Conservation (phyloP, 1,139 yeast genomes). For the Candida sp. region DNA sequence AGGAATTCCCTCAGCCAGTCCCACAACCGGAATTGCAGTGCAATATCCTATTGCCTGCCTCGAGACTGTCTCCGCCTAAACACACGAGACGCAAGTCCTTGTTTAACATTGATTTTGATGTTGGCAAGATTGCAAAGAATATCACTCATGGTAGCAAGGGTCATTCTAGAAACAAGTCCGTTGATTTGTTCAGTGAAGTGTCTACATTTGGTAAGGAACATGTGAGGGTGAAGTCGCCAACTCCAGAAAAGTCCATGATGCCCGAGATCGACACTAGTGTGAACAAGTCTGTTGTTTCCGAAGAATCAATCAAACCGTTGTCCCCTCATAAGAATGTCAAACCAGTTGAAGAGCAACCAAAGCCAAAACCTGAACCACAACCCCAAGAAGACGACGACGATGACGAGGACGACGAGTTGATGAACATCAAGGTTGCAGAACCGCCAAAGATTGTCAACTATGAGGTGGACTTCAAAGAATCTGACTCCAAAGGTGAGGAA, state of each 20-base stretch:
- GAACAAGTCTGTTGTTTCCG: background rate
- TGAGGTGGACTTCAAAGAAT: conserved; percentile 47
- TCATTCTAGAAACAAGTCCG: conserved; percentile 19
- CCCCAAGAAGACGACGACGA: background rate
- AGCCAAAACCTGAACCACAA: background rate
- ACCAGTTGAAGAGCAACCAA: background rate
- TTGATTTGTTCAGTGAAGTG: conserved; percentile 8
- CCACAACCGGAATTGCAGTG: conserved; percentile 9
- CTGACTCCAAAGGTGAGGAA: conserved; percentile 18
- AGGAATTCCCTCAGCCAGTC: conserved; percentile 1
- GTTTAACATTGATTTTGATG: conserved; percentile 39
- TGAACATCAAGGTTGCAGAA: conserved; percentile 35
- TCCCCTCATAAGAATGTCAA: background rate
- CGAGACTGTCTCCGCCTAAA: conserved; percentile 29
- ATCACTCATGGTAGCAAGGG: background rate
- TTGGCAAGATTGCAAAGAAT: background rate
- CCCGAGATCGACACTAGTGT: background rate
- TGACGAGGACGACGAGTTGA: conserved; percentile 11
- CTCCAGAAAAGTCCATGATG: background rate
- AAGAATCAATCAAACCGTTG: conserved; percentile 3
- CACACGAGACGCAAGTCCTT: conserved; percentile 46
- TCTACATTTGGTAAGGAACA: conserved; percentile 2
- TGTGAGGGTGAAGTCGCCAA: conserved; percentile 3
- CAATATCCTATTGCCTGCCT: background rate
- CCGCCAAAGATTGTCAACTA: conserved; percentile 44